Percentiles rank a stretch among this genome's conserved stretches.
These are phyloP conservation scores for Cochlearia excelsa DNA, from an alignment of 345 rosid genomes.

Conservation along the genomic window DNA sequence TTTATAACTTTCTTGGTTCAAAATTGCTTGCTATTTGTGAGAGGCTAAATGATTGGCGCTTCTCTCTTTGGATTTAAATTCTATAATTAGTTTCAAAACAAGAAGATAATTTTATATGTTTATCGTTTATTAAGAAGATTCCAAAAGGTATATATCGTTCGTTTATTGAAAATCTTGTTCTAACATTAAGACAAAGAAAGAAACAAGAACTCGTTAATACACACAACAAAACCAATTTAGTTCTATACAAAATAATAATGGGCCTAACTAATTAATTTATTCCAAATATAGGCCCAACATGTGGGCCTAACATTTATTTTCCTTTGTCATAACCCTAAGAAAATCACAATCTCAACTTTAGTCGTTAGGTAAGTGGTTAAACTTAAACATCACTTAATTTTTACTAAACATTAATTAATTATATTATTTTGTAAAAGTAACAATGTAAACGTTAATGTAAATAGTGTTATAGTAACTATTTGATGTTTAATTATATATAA, in stretches of 20 bases:
- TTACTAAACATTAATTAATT: no score
- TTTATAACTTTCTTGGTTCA: neutral
- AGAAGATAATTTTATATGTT: no score
- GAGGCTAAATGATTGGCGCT: slow-evolving; percentile 28
- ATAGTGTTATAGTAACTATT: neutral
- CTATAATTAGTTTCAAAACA: slow-evolving; percentile 20
- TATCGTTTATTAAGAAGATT: no score
- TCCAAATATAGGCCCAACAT: neutral
- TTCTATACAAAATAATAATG: slow-evolving; percentile 2
- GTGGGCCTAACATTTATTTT: neutral
- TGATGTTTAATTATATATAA: neutral
- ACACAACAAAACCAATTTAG: neutral
- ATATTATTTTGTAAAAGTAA: slow-evolving; percentile 4
- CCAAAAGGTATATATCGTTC: no score
- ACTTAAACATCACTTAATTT: no score
- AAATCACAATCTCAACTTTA: slow-evolving; percentile 4
- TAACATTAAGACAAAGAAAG: no score
- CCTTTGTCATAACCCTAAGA: neutral
- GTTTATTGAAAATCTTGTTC: no score
- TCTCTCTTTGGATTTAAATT: slow-evolving; percentile 11
- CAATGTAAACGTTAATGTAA: neutral
- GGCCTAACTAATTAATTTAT: neutral
- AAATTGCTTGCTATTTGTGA: slow-evolving; percentile 35
- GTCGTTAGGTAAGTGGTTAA: no score
- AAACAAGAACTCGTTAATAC: no score